These are phyloP conservation scores for Termitomyces sp. DNA, from an alignment of 768 basidiomycete genomes.

Conservation along the genomic window DNA sequence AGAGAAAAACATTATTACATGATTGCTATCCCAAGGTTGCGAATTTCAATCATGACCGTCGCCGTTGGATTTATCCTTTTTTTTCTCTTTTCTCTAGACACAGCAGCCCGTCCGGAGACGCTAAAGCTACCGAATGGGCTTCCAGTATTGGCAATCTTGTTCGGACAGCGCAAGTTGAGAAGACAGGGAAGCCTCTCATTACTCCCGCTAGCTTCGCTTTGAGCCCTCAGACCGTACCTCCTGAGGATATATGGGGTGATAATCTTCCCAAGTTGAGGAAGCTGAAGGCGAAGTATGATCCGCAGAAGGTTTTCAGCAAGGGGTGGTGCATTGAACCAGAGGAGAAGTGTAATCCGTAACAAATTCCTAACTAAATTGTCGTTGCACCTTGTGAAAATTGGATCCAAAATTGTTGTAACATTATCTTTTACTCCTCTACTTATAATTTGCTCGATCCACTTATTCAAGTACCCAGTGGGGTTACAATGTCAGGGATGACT, in stretches of 20 bases:
- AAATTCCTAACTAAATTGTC: no score
- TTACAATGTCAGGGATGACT: no score
- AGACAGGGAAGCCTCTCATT: slow-evolving; percentile 5
- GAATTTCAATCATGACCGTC: not conserved
- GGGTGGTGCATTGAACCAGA: not conserved
- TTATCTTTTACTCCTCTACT: no score
- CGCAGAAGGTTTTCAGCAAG: slow-evolving; percentile 18
- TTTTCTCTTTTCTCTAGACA: not conserved
- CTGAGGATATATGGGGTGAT: slow-evolving; percentile 21
- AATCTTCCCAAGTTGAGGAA: slow-evolving; percentile 18
- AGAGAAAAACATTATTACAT: slow-evolving; percentile 5
- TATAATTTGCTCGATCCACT: no score
- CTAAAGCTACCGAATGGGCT: not conserved
- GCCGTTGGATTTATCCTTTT: not conserved
- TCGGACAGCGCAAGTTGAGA: not conserved
- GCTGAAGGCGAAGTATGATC: slow-evolving; percentile 26
- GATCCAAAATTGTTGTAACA: no score
- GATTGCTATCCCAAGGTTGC: slow-evolving; percentile 6
- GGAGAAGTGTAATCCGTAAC: not conserved
- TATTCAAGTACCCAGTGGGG: no score
- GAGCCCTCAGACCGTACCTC: slow-evolving; percentile 12
- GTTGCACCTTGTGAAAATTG: no score
- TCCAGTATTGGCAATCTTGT: not conserved
- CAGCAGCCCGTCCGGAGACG: not conserved
- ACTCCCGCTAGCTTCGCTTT: not conserved